Base-by-base conservation (phyloP, 2,329 filamentous ascomycete species). In the Botrytis squamosa region DNA sequence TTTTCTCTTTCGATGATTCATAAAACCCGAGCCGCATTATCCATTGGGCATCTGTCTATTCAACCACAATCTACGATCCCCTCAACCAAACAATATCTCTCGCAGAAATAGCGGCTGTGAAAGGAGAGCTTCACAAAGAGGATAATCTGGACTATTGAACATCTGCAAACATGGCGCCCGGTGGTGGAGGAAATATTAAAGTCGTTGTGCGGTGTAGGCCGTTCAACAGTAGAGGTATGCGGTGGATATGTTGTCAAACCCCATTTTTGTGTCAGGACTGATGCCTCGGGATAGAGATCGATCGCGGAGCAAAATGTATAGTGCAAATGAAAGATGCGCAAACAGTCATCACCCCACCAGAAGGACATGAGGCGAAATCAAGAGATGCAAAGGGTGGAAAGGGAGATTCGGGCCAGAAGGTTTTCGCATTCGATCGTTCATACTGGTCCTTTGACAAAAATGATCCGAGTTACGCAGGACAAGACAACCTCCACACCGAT, bases 391-490 rank as follows among this genome's bases (percentile, higher is more conserved):
- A 96, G 82, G 77, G 73, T 16, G 87, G 87, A 49, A 94, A 95
- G 82, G 66, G n/a, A 8, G 90, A 91, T 74, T 86, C 89, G 69
- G 91, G 90, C 10, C 87, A 89, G 76, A 98, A 98, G 83, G 88
- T 91, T 1, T 99, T 99, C 83, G 95, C 95, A 67, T 99, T 98
- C 84, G 96, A 99, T 85, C 91, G 91, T 80, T 98, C 94, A 71
- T 99, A 99, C 85, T 99, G 96, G 96, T 98, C 95, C 71, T 99
- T 98, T 83, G 90, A 95, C 84, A 92, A 92, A 79, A 87, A 87
- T 65, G 94, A 94, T 78, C 84, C 89, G 1, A 91, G 93, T 83
- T 99, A 95, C 82, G 95, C 96, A 63, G 94, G 93, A 29, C 96
- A 99, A 82, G 92, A 95, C 75, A 89, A 96, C 80, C 86, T 99